Evolutionary conservation across 2,329 filamentous ascomycete species (phyloP), one percentile per base, ranked within the genome.

Genomic region (Paraphaeosphaeria minitans): DNA sequence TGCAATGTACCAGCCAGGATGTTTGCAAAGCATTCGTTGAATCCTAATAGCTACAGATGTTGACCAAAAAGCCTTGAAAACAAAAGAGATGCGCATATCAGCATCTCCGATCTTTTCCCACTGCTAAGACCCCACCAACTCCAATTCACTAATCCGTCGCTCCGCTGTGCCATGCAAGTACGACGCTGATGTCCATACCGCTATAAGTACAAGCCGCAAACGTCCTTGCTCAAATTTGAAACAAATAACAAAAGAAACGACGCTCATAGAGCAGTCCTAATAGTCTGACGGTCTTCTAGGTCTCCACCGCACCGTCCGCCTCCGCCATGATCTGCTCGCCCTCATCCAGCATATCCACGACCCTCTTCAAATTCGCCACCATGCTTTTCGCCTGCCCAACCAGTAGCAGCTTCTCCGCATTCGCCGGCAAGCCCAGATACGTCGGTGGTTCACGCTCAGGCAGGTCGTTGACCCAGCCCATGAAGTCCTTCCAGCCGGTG

Each of bases 401-500:
- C 33, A 99, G 84, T 68, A 99, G 78, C 74, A 99, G 76, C 80
- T 98, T 99, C 87, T 99, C 95, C 21, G 95, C 95, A 75, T 99
- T 97, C 29, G 92, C 92, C 37, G 95, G 95, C 66, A 99, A 79
- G 22, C 95, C 96, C 16, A 99, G 83, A 74, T 97, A 99, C 0
- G 93, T 97, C 4, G 95, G 95, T 29, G 96, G 96, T 77, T 99
- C 95, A 69, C 95, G 88, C 83, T 99, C 95, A 0, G 95, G 95
- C 61, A 99, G 82, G 60, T 87, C 87, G 69, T 96, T 91, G 61
- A 99, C 92, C 96, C 96, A 99, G 39, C 85, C 84, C 78, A 90
- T 89, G 75, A 98, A 98, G 71, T 96, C 92, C 62, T 89, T 87
- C 74, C 97, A 86, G 50, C 87, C 88, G 1, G 93, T 97, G 43